Percentiles rank a stretch among this genome's conserved stretches.
These are phyloP conservation scores for Nitzschia inconspicua DNA, from an alignment of 108 stramenopile species.

Conservation along the genomic window DNA sequence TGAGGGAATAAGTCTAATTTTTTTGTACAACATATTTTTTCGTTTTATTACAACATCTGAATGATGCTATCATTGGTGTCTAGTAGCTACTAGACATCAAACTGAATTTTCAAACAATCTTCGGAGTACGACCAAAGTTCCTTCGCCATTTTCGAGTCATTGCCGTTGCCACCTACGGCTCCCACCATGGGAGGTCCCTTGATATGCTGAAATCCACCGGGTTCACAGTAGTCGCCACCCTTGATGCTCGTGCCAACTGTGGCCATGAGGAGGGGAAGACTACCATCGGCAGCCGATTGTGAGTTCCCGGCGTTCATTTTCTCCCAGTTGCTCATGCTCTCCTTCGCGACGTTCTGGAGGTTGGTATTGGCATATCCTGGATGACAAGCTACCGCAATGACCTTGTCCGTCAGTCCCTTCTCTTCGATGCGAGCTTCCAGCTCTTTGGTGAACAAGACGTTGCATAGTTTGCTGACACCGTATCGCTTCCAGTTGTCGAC, in stretches of 20 bases:
- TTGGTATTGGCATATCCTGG: slow-evolving; percentile 1
- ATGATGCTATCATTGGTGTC: neutral
- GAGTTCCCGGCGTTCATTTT: neutral
- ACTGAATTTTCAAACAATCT: neutral
- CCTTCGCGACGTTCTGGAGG: neutral
- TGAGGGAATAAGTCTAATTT: neutral
- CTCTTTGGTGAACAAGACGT: neutral
- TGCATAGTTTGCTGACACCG: neutral
- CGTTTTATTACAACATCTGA: neutral
- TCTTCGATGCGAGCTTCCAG: neutral
- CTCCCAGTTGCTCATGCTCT: neutral
- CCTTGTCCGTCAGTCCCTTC: neutral
- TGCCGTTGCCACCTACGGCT: neutral
- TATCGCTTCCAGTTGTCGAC: neutral
- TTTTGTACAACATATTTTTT: too few species aligned
- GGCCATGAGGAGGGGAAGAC: neutral
- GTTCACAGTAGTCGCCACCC: neutral
- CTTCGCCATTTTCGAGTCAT: neutral
- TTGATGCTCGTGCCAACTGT: neutral
- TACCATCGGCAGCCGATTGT: neutral
- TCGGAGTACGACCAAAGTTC: slow-evolving; percentile 3
- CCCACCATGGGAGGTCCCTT: neutral
- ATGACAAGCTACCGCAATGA: neutral
- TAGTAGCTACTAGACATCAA: neutral
- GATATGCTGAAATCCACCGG: neutral